phyloP scores from a whole-genome alignment of 306 rosid species.

The Begonia fuchsioides region DNA sequence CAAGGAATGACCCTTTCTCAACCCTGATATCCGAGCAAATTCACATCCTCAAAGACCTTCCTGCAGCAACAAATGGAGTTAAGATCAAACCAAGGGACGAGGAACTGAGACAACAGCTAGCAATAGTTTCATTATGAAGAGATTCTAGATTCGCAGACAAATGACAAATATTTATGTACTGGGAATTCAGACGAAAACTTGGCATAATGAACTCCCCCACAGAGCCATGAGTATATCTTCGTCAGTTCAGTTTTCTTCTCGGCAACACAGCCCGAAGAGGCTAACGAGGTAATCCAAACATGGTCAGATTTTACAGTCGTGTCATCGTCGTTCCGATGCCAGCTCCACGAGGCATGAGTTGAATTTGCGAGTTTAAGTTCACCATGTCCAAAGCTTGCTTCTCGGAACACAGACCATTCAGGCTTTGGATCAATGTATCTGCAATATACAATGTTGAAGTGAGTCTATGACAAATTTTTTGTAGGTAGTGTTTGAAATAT shows the following conservation, averaged over 20 bases:
- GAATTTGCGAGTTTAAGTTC: slow-evolving; percentile 64
- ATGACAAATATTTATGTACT: slow-evolving; percentile 3
- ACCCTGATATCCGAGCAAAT: too few relatives aligned
- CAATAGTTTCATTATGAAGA: too few relatives aligned
- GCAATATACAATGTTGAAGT: neutral
- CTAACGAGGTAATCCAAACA: slow-evolving; percentile 67
- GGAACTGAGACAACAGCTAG: too few relatives aligned
- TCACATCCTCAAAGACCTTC: too few relatives aligned
- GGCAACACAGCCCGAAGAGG: slow-evolving; percentile 42
- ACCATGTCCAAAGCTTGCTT: slow-evolving; percentile 91
- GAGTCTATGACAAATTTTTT: too few relatives aligned
- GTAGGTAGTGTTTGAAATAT: too few relatives aligned
- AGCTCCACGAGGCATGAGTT: slow-evolving; percentile 77
- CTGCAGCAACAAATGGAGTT: too few relatives aligned
- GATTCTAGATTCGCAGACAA: too few relatives aligned
- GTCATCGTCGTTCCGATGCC: slow-evolving; percentile 91
- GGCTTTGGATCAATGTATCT: slow-evolving; percentile 66
- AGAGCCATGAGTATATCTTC: slow-evolving; percentile 33
- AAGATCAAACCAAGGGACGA: too few relatives aligned
- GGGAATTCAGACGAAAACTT: neutral
- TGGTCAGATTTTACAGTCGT: slow-evolving; percentile 78
- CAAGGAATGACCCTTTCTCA: neutral
- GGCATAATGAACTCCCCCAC: slow-evolving; percentile 5
- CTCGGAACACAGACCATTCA: slow-evolving; percentile 72
- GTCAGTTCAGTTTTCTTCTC: slow-evolving; percentile 30